Evolutionary conservation across 345 rosid species (phyloP).

Genomic region (Syzygium aromaticum): DNA sequence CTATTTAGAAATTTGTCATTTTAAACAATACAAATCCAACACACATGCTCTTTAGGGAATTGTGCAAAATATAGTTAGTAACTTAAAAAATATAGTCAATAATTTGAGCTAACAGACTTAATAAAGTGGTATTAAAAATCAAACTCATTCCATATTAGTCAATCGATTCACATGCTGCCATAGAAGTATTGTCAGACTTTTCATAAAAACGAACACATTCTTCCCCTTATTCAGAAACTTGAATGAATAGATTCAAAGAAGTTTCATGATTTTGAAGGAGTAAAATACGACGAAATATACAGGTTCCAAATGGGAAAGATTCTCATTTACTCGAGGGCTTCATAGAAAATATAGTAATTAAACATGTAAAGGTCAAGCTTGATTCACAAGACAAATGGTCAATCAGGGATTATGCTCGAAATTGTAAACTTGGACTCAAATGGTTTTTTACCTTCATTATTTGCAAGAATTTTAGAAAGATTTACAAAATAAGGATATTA

Average conservation of each 20-base stretch:
- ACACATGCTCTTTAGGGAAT: not conserved
- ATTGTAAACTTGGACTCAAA: not conserved
- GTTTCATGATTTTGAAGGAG: not conserved
- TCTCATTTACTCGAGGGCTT: not conserved
- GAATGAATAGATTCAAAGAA: not conserved
- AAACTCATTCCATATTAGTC: not conserved
- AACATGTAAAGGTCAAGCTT: not conserved
- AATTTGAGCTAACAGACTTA: not conserved
- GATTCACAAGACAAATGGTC: not conserved
- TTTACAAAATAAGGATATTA: not conserved
- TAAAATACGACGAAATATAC: not conserved
- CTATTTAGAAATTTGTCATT: not conserved
- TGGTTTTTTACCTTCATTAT: not conserved
- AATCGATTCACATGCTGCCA: not conserved
- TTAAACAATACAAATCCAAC: not conserved
- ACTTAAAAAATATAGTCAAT: not conserved
- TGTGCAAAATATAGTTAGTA: not conserved
- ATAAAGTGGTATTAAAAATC: not conserved
- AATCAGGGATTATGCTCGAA: not conserved
- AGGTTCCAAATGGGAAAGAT: not conserved
- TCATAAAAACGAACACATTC: not conserved
- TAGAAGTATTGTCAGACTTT: not conserved
- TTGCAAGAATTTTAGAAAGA: not conserved
- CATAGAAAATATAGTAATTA: not conserved
- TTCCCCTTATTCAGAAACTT: not conserved